Conservation (phyloP, 179 eudicot genomes). For the Actinidia polygama region DNA sequence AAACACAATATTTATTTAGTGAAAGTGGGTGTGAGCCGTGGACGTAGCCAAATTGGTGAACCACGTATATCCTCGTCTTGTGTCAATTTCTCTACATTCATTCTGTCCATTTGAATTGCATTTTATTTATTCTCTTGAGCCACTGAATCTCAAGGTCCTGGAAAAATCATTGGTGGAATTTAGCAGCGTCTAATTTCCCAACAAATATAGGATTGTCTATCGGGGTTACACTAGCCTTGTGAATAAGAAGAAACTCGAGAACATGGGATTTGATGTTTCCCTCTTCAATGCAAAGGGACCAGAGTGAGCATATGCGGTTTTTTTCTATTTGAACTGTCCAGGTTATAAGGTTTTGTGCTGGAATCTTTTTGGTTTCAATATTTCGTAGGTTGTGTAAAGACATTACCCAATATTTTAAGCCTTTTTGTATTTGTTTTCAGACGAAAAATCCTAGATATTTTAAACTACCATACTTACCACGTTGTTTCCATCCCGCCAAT, state of each 20-base stretch:
- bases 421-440: slow-evolving; percentile 44
- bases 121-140: no score
- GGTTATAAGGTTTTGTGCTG: background rate
- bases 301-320: slow-evolving; percentile 46
- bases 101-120: no score
- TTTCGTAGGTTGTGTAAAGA: background rate
- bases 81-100: no score
- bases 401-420: background rate
- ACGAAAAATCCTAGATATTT: slow-evolving; percentile 48
- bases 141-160: no score
- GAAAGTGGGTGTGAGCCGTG: no score
- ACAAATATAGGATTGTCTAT: slow-evolving; percentile 52
- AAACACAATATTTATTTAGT: no score
- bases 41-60: no score
- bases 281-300: slow-evolving; percentile 74
- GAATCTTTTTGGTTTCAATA: background rate
- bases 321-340: background rate
- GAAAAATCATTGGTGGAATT: no score
- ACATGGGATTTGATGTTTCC: slow-evolving; percentile 65
- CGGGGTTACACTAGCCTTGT: slow-evolving; percentile 70
- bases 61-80: no score
- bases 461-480: slow-evolving; percentile 69
- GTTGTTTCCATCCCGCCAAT: slow-evolving; percentile 76
- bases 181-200: no score
- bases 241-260: slow-evolving; percentile 72